phyloP scores from a whole-genome alignment of 306 rosid species.

The Acacia crassicarpa region DNA sequence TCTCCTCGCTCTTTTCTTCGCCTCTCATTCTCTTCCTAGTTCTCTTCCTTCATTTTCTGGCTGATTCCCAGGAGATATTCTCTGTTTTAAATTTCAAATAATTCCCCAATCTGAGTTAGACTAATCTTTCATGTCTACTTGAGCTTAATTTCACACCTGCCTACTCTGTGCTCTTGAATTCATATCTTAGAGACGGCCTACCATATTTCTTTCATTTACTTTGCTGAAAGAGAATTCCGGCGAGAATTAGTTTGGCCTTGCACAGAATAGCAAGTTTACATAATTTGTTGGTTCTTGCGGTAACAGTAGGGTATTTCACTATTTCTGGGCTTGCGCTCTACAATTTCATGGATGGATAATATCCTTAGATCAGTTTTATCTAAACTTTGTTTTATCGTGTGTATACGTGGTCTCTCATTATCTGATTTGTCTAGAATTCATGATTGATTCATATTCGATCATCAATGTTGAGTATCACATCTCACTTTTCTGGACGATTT shows the following conservation, averaged over 20 bases:
- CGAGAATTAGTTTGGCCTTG: background rate
- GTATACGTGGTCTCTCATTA: background rate
- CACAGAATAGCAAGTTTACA: background rate
- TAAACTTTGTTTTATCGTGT: background rate
- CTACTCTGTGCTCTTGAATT: background rate
- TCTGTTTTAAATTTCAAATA: background rate
- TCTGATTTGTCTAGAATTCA: background rate
- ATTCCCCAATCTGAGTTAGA: background rate
- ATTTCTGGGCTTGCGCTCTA: background rate
- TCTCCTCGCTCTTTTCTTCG: background rate
- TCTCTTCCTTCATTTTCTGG: background rate
- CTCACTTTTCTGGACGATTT: constrained; percentile 22
- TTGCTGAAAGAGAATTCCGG: background rate
- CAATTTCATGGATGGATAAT: background rate
- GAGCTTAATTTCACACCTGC: background rate
- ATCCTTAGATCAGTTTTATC: background rate
- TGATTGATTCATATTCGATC: background rate
- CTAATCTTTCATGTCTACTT: background rate
- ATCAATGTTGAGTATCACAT: background rate
- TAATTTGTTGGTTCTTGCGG: background rate
- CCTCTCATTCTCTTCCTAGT: background rate
- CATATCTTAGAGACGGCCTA: background rate
- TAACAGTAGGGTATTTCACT: background rate
- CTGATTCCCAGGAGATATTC: background rate
- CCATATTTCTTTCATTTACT: background rate